phyloP scores from a whole-genome alignment of 805 yeast genomes.

The Candida gorgasii region DNA sequence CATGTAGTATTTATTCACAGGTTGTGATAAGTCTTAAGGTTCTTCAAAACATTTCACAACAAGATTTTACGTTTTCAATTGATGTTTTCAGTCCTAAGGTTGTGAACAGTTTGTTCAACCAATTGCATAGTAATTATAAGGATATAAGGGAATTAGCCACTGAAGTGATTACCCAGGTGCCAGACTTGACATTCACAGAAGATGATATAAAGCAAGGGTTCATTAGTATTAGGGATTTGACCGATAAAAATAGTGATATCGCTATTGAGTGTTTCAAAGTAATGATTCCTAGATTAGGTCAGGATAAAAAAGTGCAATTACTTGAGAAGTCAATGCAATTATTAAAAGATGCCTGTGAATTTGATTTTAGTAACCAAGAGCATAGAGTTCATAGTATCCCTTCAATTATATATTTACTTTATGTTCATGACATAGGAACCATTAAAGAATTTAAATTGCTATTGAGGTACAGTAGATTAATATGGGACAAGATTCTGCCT shows the following conservation, averaged over 20 bases:
- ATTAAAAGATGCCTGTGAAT: slow-evolving; percentile 3
- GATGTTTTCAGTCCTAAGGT: slow-evolving; percentile 23
- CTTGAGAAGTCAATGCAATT: not conserved
- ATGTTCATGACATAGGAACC: not conserved
- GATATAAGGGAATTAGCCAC: slow-evolving; percentile 65
- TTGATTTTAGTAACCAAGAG: not conserved
- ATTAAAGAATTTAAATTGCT: not conserved
- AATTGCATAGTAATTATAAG: slow-evolving; percentile 69
- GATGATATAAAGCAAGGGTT: slow-evolving; percentile 7
- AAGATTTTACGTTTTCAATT: slow-evolving; percentile 10
- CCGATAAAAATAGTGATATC: slow-evolving; percentile 71
- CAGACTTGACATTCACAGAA: slow-evolving; percentile 17
- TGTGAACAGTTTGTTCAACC: slow-evolving; percentile 56
- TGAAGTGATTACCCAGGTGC: slow-evolving; percentile 45
- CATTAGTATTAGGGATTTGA: slow-evolving; percentile 37
- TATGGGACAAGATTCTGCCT: slow-evolving; percentile 49
- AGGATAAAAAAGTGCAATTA: not conserved
- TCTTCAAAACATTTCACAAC: slow-evolving; percentile 17
- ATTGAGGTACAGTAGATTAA: not conserved
- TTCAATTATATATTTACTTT: not conserved
- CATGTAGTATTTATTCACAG: slow-evolving; percentile 50
- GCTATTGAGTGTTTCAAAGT: slow-evolving; percentile 68
- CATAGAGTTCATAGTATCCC: slow-evolving; percentile 1
- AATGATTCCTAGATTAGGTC: not conserved
- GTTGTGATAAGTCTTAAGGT: slow-evolving; percentile 15